These are phyloP conservation scores for Bonnemaisonia californica DNA, from an alignment of 31 red algal genomes.

Conservation along the genomic window DNA sequence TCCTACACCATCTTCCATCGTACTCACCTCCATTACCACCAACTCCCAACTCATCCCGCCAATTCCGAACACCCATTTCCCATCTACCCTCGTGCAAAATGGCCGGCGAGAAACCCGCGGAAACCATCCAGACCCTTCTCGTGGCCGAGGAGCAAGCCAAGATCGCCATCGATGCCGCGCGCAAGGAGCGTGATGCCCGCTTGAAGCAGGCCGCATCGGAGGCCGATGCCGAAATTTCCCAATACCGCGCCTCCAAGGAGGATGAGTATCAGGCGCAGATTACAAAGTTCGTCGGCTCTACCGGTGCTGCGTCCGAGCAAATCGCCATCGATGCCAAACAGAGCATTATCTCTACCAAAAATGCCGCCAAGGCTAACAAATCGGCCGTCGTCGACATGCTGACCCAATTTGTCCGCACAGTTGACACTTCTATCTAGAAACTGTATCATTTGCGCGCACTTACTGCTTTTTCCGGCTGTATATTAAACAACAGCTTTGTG, in stretches of 20 bases:
- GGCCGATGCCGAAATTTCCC: conserved; percentile 81
- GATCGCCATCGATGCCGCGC: conserved; percentile 75
- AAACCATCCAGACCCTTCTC: conserved; percentile 89
- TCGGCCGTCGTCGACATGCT: conserved; percentile 77
- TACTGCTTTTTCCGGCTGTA: neutral
- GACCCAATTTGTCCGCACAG: conserved; percentile 56
- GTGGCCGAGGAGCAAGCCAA: conserved; percentile 83
- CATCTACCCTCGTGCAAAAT: conserved; percentile 18
- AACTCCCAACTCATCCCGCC: no score
- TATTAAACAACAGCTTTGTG: neutral
- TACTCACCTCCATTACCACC: neutral
- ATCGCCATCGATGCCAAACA: conserved; percentile 65
- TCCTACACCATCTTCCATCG: neutral
- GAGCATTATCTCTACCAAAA: conserved; percentile 52
- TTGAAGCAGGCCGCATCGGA: conserved; percentile 83
- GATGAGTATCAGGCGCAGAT: conserved; percentile 76
- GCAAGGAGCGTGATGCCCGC: conserved; percentile 78
- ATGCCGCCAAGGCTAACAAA: conserved; percentile 52
- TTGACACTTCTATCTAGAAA: conserved; percentile 34
- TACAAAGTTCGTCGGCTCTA: conserved; percentile 57
- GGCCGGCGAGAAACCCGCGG: conserved; percentile 73
- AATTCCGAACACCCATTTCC: neutral
- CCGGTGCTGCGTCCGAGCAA: conserved; percentile 49
- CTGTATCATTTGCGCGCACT: neutral
- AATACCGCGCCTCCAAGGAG: conserved; percentile 76